Evolutionary conservation across 805 yeast genomes (phyloP), one percentile per base, ranked within the genome.

Genomic region (Gaillardinia entomophila): DNA sequence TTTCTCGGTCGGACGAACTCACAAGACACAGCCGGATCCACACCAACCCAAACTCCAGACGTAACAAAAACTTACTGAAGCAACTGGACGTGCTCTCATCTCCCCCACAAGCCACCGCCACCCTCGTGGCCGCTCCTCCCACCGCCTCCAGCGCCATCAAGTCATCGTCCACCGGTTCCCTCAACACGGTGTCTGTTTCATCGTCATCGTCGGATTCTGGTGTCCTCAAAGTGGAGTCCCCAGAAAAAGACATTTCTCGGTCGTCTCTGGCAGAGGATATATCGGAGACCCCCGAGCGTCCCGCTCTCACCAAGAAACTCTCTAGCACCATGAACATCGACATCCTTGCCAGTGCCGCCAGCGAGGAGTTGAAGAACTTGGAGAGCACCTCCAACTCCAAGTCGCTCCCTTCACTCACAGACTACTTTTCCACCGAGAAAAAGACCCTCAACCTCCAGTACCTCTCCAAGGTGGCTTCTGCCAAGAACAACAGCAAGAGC

Each of bases 1-100:
- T 87, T 51, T 73, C 83, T 36, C 71, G 96, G 41, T 71, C 80
- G 17, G 96, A 88, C 59, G 96, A 87, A 60, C 69, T 87, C 36
- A 87, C 95, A 11, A 68, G 96, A 44, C 96, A 87, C 59, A 68
- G 82, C 31, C 66, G 95, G 41, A 88, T 83, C 33, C 96, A 87
- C 60, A 68, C 75, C 14, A 78, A 76, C 44, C 80, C 77, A 24
- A 62, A 56, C 40, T 56, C 64, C 41, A 51, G 73, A 46, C 68
- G 59, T 51, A 55, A 57, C 33, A 60, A 53, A 49, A 71, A 55
- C 44, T 32, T 42, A 30, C 35, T 28, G 26, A 43, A 43, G 32
- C 8, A 6, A 6, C 10, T 10, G 8, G 10, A 10, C 10, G 8
- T 19, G 22, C 22, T 10, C 22, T 12, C 22, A 10, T 19, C 22